Percentiles rank a stretch among this genome's conserved stretches.
These are phyloP conservation scores for Clavispora asparagi DNA, from an alignment of 805 yeast genomes.

Conservation along the genomic window DNA sequence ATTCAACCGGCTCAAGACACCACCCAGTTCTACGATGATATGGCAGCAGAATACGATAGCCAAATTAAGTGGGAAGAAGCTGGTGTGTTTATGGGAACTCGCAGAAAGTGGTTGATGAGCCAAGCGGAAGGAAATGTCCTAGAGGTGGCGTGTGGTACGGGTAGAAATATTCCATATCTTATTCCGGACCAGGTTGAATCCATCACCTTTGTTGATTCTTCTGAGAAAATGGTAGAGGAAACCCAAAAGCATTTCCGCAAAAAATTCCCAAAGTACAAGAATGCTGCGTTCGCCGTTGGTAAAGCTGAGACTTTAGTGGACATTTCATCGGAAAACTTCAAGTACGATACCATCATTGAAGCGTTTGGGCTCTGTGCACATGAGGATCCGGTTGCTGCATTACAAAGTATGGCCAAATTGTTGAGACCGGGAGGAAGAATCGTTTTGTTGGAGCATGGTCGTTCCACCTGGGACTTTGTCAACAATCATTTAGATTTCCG, in stretches of 20 bases:
- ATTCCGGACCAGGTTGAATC: constrained; percentile 58
- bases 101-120: constrained; percentile 75
- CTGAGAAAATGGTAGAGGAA: constrained; percentile 78
- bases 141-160: constrained; percentile 95
- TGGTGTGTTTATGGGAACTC: constrained; percentile 51
- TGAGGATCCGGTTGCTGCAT: constrained; percentile 81
- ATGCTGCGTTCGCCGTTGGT: constrained; percentile 86
- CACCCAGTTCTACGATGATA: constrained; percentile 67
- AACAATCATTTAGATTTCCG: constrained; percentile 77
- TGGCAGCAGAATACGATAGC: constrained; percentile 77
- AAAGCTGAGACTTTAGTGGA: constrained; percentile 75
- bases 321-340: constrained; percentile 46
- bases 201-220: constrained; percentile 81
- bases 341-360: constrained; percentile 88
- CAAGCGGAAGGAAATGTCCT: constrained; percentile 83
- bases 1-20: constrained; percentile 76
- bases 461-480: constrained; percentile 73
- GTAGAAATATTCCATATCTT: constrained; percentile 79
- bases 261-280: constrained; percentile 57
- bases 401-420: constrained; percentile 64
- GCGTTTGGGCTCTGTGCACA: constrained; percentile 96
- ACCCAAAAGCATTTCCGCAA: constrained; percentile 69
- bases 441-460: constrained; percentile 85
- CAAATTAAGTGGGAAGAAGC: constrained; percentile 74
- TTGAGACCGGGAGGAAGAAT: constrained; percentile 89